Evolutionary conservation across 257 asterid genomes (phyloP), one percentile per base, ranked within the genome.

Genomic region (Ilex aquifolium): DNA sequence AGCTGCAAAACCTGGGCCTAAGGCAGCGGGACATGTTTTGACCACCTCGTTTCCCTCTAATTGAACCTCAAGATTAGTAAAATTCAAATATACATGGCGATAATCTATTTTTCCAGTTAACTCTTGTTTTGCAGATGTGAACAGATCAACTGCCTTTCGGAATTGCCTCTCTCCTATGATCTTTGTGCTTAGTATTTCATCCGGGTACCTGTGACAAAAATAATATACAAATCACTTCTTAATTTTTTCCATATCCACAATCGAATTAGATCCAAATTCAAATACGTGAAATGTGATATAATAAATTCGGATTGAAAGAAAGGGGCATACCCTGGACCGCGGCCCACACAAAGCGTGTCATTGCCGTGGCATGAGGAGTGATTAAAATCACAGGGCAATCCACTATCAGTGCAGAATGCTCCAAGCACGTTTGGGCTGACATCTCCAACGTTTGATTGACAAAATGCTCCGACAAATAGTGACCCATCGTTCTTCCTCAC

Each of bases 361-460:
- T 80, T 59, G 56, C 93, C 93, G 10, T 78, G 77, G 63, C 93
- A 85, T 1, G 89, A 66, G 16, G 83, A 80, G 76, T 76, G 89
- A 64, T 80, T 85, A 62, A 85, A 85, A 61, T 85, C 84, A 10
- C 89, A 85, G 14, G 87, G 81, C 27, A 80, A 66, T 60, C 87
- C 90, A 46, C 67, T 82, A 64, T 85, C 89, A 15, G 73, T 68
- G 58, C 93, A 85, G 17, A 82, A 80, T 31, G 93, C 87, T 44
- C 93, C 93, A 0, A 71, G 39, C 46, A 82, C 87, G 49, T 82
- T 85, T 1, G 93, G 93, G 57, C 80, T 85, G 6, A 80, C 93
- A 64, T 82, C 93, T 67, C 93, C 93, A 39, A 80, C 87, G 63
- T 82, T 85, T 13, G 85, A 82, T 36, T 85, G 89, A 67, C 90